A percentile compares a stretch with the other conserved stretches of the same genome.
Conservation (phyloP, 768 basidiomycete genomes). For the Termitomyces sp. region DNA sequence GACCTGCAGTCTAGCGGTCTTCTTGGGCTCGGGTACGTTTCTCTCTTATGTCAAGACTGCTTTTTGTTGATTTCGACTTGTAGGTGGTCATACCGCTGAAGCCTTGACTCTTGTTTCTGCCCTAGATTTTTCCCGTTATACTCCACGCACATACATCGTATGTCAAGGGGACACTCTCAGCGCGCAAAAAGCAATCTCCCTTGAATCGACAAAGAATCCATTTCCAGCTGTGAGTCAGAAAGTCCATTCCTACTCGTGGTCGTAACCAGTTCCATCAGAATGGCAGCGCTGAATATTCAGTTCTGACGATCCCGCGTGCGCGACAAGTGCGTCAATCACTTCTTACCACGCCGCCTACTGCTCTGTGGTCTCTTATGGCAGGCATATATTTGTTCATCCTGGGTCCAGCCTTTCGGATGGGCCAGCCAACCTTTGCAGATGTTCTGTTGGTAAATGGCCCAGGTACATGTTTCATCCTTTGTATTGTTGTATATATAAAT, state of each 20-base stretch:
- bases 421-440: slow-evolving; percentile 47
- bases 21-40: slow-evolving; percentile 83
- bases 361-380: slow-evolving; percentile 50
- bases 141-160: slow-evolving; percentile 73
- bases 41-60: neutral
- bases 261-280: slow-evolving; percentile 4
- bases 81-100: slow-evolving; percentile 95
- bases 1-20: slow-evolving; percentile 61
- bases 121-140: slow-evolving; percentile 72
- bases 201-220: slow-evolving; percentile 43
- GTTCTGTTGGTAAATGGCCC: slow-evolving; percentile 90
- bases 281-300: slow-evolving; percentile 27
- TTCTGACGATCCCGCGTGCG: slow-evolving; percentile 80
- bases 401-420: slow-evolving; percentile 31
- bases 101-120: slow-evolving; percentile 66
- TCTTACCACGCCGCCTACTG: slow-evolving; percentile 62
- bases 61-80: slow-evolving; percentile 4
- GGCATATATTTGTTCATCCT: slow-evolving; percentile 62
- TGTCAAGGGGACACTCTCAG: slow-evolving; percentile 82
- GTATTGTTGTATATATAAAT: slow-evolving; percentile 62
- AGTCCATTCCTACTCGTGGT: neutral
- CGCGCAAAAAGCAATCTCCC: slow-evolving; percentile 53
- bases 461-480: slow-evolving; percentile 85
- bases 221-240: neutral
- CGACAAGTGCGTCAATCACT: slow-evolving; percentile 81